These are phyloP conservation scores for Xylaria sp. DNA, from an alignment of 2,329 filamentous ascomycete species.

Conservation along the genomic window DNA sequence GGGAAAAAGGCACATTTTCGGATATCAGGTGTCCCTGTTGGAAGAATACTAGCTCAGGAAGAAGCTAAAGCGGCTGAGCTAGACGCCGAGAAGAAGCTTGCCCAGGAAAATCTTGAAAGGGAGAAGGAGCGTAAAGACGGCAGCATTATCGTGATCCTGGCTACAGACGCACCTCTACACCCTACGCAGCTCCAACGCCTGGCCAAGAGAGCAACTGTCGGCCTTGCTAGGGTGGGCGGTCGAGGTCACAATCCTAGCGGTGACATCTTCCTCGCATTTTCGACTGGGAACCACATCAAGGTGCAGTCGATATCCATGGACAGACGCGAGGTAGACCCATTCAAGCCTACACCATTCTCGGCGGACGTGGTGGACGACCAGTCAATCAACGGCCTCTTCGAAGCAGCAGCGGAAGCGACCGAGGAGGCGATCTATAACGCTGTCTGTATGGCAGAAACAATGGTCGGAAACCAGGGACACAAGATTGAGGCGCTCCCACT, in stretches of 20 bases:
- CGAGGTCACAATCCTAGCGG: slow-evolving; percentile 71
- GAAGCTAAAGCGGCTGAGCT: slow-evolving; percentile 43
- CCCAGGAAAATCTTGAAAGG: slow-evolving; percentile 44
- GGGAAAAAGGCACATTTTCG: slow-evolving; percentile 65
- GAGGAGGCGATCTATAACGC: slow-evolving; percentile 75
- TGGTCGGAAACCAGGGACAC: slow-evolving; percentile 62
- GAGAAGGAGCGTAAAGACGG: slow-evolving; percentile 67
- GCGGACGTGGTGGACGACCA: slow-evolving; percentile 65
- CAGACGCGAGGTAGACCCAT: slow-evolving; percentile 54
- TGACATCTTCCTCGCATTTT: slow-evolving; percentile 75
- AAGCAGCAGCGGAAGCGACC: slow-evolving; percentile 69
- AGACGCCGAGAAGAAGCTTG: slow-evolving; percentile 46
- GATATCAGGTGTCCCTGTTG: slow-evolving; percentile 70
- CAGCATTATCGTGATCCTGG: slow-evolving; percentile 68
- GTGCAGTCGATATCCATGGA: slow-evolving; percentile 53
- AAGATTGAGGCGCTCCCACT: slow-evolving; percentile 62
- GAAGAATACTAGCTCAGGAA: slow-evolving; percentile 63
- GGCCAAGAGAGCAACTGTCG: slow-evolving; percentile 69
- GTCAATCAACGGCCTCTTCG: slow-evolving; percentile 69
- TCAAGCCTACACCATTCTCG: slow-evolving; percentile 50
- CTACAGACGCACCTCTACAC: slow-evolving; percentile 69
- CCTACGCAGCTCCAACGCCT: slow-evolving; percentile 66
- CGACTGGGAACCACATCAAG: slow-evolving; percentile 65
- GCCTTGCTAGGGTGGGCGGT: slow-evolving; percentile 68
- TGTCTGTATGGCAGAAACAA: slow-evolving; percentile 68